Evolutionary conservation across 345 rosid genomes (phyloP).

Genomic region (Arabis alpina): DNA sequence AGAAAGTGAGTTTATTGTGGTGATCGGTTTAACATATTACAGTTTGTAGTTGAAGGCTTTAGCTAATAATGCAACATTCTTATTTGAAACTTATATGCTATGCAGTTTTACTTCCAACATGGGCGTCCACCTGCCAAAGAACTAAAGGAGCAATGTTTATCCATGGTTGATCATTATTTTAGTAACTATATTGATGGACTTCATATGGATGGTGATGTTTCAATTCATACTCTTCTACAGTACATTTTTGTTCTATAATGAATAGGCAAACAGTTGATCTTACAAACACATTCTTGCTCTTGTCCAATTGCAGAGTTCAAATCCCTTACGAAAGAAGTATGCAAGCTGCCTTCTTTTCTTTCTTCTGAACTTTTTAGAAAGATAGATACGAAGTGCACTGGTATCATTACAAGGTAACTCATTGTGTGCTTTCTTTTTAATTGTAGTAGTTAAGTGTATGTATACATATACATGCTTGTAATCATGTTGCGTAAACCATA

Average conservation of each 20-base stretch:
- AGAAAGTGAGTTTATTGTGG: not conserved
- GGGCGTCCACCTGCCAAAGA: conserved; percentile 77
- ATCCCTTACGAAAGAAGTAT: conserved; percentile 68
- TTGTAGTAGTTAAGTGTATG: not conserved
- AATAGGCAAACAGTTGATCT: conserved; percentile 19
- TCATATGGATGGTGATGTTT: conserved; percentile 64
- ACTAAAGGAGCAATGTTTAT: conserved; percentile 65
- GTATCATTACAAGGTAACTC: conserved; percentile 75
- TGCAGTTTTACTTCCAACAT: conserved; percentile 89
- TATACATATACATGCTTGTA: not conserved
- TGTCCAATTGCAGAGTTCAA: conserved; percentile 67
- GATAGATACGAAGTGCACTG: conserved; percentile 61
- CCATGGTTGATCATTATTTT: conserved; percentile 59
- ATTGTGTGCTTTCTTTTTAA: conserved; percentile 21
- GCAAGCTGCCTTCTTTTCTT: conserved; percentile 89
- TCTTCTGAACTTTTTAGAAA: conserved; percentile 68
- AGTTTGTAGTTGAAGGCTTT: conserved; percentile 21
- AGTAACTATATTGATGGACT: conserved; percentile 62
- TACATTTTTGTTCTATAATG: not conserved
- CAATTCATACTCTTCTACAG: conserved; percentile 13
- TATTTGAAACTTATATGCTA: conserved; percentile 9
- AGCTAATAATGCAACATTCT: conserved; percentile 3
- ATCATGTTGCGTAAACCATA: not conserved
- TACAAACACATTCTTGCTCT: conserved; percentile 30
- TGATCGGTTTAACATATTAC: not conserved